Conservation (phyloP, 108 stramenopile genomes). For the Fragilaria radians region DNA sequence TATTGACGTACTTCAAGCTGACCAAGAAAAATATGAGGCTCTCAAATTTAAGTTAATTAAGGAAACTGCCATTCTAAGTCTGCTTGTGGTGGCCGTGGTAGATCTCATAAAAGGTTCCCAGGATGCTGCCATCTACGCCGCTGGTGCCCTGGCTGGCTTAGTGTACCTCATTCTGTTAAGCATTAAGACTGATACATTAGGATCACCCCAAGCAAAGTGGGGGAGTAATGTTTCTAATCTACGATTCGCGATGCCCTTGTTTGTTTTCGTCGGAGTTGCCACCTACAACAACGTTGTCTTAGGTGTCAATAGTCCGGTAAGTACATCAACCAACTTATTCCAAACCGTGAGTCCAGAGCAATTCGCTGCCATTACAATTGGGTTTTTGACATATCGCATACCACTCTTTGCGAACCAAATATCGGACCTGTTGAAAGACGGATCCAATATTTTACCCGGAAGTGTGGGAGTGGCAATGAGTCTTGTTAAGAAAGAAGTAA, state of each 20-base stretch:
- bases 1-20: slow-evolving; percentile 32
- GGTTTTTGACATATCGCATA: slow-evolving; percentile 79
- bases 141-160: slow-evolving; percentile 59
- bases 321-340: slow-evolving; percentile 28
- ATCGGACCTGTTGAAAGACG: slow-evolving; percentile 38
- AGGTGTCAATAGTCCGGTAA: slow-evolving; percentile 38
- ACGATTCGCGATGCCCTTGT: slow-evolving; percentile 58
- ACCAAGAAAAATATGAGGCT: slow-evolving; percentile 35
- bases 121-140: slow-evolving; percentile 50
- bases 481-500: slow-evolving; percentile 21
- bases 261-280: slow-evolving; percentile 60
- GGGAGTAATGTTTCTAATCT: slow-evolving; percentile 54
- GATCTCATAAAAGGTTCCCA: slow-evolving; percentile 45
- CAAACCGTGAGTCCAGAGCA: slow-evolving; percentile 57
- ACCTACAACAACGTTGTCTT: slow-evolving; percentile 35
- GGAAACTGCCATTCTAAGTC: slow-evolving; percentile 49
- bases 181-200: slow-evolving; percentile 74
- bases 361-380: slow-evolving; percentile 69
- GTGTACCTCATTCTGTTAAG: slow-evolving; percentile 64
- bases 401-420: slow-evolving; percentile 71
- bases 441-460: slow-evolving; percentile 30
- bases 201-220: slow-evolving; percentile 30
- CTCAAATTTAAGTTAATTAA: slow-evolving; percentile 51
- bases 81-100: slow-evolving; percentile 42
- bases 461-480: slow-evolving; percentile 47